phyloP scores from a whole-genome alignment of 495 filamentous ascomycete genomes.

The Aspergillus baeticus region DNA sequence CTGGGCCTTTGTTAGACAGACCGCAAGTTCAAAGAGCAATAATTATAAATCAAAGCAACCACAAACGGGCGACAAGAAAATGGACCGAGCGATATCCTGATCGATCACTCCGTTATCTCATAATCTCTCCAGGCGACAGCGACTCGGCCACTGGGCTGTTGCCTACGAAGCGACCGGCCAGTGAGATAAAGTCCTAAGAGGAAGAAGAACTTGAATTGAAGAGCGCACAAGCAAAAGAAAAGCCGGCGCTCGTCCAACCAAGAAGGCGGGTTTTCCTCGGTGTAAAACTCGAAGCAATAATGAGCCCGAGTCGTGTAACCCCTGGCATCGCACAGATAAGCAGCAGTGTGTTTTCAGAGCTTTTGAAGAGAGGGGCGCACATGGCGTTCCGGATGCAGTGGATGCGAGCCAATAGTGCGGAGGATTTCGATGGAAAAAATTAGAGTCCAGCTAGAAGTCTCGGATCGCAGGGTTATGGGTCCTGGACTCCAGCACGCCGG shows the following conservation, averaged over 20 bases:
- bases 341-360: not conserved
- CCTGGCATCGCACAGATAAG: conserved; percentile 11
- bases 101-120: not conserved
- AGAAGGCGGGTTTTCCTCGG: not conserved
- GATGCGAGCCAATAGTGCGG: conserved; percentile 7
- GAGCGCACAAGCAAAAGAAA: not conserved
- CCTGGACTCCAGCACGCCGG: not conserved
- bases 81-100: not conserved
- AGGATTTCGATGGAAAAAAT: not conserved
- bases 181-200: not conserved
- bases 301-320: conserved; percentile 5
- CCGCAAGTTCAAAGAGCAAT: conserved; percentile 32
- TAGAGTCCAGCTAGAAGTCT: conserved; percentile 2
- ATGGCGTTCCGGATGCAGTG: conserved; percentile 4
- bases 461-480: conserved; percentile 5
- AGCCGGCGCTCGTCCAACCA: not conserved
- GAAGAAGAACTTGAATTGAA: not conserved
- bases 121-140: not conserved
- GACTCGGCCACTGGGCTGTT: not conserved
- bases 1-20: conserved; percentile 28
- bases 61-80: not conserved
- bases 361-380: no score
- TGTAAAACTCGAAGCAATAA: not conserved
- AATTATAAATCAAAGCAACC: conserved; percentile 1
- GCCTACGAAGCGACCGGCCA: not conserved